These are phyloP conservation scores for Saturnispora sekii DNA, from an alignment of 805 yeast species.

Conservation along the genomic window DNA sequence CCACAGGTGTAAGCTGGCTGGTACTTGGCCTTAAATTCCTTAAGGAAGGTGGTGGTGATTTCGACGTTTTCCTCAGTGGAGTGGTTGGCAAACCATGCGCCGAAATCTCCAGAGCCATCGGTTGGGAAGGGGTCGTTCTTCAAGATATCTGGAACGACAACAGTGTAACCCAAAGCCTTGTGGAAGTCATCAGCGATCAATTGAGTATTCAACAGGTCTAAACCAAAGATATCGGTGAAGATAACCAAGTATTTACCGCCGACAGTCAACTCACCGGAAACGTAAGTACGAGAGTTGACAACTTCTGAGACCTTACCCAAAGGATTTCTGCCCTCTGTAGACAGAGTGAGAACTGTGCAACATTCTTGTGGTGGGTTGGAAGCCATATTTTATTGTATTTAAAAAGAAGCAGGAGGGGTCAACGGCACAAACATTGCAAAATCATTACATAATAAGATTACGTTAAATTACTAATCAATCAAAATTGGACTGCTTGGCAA, in stretches of 20 bases:
- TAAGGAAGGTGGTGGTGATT: constrained; percentile 39
- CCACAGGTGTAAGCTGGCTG: constrained; percentile 42
- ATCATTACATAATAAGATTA: too few species aligned
- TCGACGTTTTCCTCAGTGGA: constrained; percentile 36
- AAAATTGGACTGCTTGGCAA: too few species aligned
- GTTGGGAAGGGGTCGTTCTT: constrained; percentile 40
- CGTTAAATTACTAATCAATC: background rate
- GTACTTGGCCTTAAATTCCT: constrained; percentile 32
- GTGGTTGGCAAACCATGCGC: constrained; percentile 36
- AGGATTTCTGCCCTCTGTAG: constrained; percentile 31
- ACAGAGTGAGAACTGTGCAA: constrained; percentile 7
- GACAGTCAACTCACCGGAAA: constrained; percentile 34
- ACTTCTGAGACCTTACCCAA: constrained; percentile 33
- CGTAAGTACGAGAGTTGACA: constrained; percentile 37
- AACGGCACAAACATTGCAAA: too few species aligned
- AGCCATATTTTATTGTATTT: constrained; percentile 9
- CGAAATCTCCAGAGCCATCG: constrained; percentile 13
- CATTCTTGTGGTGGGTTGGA: constrained; percentile 14
- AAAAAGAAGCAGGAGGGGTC: background rate
- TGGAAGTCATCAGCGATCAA: constrained; percentile 64
- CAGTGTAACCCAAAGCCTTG: constrained; percentile 45
- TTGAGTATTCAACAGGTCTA: constrained; percentile 43
- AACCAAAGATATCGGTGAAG: constrained; percentile 63
- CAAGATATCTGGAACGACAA: constrained; percentile 69
- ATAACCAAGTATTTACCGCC: constrained; percentile 44